Conservation (phyloP, 139 green algal genomes). For the Prasinococcaceae sp. region DNA sequence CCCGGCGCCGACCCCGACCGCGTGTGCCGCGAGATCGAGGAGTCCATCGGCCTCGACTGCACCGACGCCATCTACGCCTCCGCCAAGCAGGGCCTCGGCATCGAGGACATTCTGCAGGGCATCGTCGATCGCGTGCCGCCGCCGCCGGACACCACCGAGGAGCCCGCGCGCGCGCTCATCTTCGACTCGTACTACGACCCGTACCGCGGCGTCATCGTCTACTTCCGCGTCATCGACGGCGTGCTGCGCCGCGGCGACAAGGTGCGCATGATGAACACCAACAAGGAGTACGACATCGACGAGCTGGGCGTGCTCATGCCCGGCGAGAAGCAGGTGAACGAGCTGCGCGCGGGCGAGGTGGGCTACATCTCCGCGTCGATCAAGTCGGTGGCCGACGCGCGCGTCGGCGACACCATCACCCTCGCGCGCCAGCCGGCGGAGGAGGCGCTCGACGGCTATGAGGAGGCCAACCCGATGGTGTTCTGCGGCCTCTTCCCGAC, state of each 20-base stretch:
- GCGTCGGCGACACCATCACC: slow-evolving; percentile 94
- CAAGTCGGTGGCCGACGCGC: slow-evolving; percentile 73
- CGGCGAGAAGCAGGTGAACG: slow-evolving; percentile 62
- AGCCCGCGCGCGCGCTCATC: slow-evolving; percentile 74
- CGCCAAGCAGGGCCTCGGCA: slow-evolving; percentile 67
- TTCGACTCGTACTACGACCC: slow-evolving; percentile 97
- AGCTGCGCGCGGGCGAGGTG: slow-evolving; percentile 67
- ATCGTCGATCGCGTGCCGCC: slow-evolving; percentile 68
- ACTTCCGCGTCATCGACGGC: slow-evolving; percentile 78
- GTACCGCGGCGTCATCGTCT: slow-evolving; percentile 68
- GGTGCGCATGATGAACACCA: slow-evolving; percentile 79
- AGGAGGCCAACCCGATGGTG: slow-evolving; percentile 85
- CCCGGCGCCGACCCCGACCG: slow-evolving; percentile 80
- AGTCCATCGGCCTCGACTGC: slow-evolving; percentile 87
- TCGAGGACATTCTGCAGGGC: slow-evolving; percentile 78
- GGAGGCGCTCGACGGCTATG: slow-evolving; percentile 47
- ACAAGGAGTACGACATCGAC: slow-evolving; percentile 72
- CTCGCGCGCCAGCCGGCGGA: slow-evolving; percentile 17
- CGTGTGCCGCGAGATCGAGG: slow-evolving; percentile 85
- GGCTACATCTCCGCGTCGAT: slow-evolving; percentile 85
- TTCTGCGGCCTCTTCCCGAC: slow-evolving; percentile 94
- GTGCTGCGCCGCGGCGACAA: slow-evolving; percentile 54
- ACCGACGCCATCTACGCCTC: slow-evolving; percentile 41
- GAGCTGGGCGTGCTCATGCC: slow-evolving; percentile 83
- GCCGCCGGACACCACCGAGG: slow-evolving; percentile 42